Evolutionary conservation across 78 protist genomes (phyloP), one percentile per base, ranked within the genome.

Genomic region (Tieghemostelium lacteum): DNA sequence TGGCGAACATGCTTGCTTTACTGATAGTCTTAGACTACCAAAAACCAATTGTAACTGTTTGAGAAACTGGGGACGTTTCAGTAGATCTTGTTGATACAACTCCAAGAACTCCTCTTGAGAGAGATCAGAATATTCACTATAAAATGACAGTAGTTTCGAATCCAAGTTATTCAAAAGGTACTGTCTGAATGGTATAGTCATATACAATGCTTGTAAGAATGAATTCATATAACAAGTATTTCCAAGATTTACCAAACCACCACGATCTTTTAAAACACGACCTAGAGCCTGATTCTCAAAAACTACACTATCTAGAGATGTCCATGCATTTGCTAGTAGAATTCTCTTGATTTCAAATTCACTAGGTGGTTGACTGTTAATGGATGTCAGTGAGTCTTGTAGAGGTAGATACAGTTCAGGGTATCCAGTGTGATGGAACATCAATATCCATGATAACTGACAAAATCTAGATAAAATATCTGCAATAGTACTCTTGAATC

Each of bases 191-290:
- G 86, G 86, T 40, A 49, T 49, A 1, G 86, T 75, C 86, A 75
- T 75, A n/a, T 75, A 75, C 0, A 75, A 37, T 17, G 86, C 52
- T 85, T 85, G 92, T 36, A 85, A 3, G 24, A 73, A 73, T 12
- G 92, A 85, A 12, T 85, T 85, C 92, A 85, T 85, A 37, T 64
- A 85, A 26, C 92, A 85, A 29, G 92, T 85, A 34, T 85, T 85
- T 16, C 92, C 92, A 64, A 85, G 92, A 70, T 85, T 85, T 20
- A 39, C 2, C n/a, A 85, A 39, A 39, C 92, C 92, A 22, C 67
- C 6, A 24, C 86, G 70, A 40, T 70, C 78, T 4, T 34, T 29
- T n/a, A 75, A 49, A 3, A 26, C 29, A 31, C 86, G 22, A 49
- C 52, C 52, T 10, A 75, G 16, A 36, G 29, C 49, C 20, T 33